Evolutionary conservation across 192 early-diverging fungal species (phyloP).

Genomic region (Phlyctochytrium bullatum): DNA sequence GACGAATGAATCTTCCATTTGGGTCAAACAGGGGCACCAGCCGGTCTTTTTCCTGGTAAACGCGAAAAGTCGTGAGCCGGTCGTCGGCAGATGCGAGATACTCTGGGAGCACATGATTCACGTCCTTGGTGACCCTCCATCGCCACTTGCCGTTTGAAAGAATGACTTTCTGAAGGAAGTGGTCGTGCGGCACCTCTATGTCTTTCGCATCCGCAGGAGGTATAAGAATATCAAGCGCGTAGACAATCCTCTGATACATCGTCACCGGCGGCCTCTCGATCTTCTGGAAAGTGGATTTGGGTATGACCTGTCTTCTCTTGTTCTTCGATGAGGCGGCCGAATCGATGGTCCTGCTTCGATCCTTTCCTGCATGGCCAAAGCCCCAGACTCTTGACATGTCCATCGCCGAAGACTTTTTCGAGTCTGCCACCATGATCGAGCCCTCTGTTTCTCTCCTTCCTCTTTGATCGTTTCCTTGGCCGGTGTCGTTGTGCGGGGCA

Average conservation of each 20-base stretch:
- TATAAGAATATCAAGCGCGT: constrained; percentile 43
- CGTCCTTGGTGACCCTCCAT: constrained; percentile 40
- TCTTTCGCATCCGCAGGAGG: constrained; percentile 35
- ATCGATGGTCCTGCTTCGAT: background rate
- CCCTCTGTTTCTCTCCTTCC: no score
- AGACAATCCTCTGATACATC: constrained; percentile 43
- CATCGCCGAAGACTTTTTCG: background rate
- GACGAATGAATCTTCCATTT: constrained; percentile 35
- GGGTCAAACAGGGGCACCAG: constrained; percentile 35
- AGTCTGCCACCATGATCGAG: no score
- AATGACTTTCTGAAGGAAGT: constrained; percentile 43
- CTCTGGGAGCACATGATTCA: constrained; percentile 31
- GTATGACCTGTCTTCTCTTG: background rate
- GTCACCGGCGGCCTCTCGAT: constrained; percentile 20
- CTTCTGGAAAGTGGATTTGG: constrained; percentile 16
- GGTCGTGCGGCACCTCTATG: constrained; percentile 41
- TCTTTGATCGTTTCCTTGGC: no score
- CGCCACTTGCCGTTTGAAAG: constrained; percentile 29
- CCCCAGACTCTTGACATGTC: background rate
- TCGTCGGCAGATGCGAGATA: constrained; percentile 37
- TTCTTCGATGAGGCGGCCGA: background rate
- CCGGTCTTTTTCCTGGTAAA: constrained; percentile 22
- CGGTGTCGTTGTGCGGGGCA: no score
- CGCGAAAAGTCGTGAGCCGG: constrained; percentile 28
- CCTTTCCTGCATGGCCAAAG: background rate